Evolutionary conservation across 805 yeast species (phyloP).

Genomic region (Wickerhamiella parazyma): DNA sequence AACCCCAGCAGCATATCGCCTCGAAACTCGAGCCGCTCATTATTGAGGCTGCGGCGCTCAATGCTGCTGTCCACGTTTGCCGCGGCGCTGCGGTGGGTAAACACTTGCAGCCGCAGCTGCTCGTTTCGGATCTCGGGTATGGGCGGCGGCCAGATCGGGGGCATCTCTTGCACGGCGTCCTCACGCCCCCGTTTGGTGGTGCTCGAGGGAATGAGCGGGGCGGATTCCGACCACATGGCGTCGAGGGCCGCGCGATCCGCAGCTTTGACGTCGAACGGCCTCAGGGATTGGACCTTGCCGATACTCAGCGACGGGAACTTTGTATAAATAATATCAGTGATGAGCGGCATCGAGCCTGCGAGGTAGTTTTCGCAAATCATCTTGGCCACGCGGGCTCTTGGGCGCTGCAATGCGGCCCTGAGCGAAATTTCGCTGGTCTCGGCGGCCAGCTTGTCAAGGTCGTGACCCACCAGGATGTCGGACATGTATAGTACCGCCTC

Average conservation of each 20-base stretch:
- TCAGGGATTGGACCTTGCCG: conserved; percentile 7
- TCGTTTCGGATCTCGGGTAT: conserved; percentile 55
- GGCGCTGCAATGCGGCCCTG: conserved; percentile 37
- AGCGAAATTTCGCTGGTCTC: conserved; percentile 30
- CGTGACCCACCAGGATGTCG: conserved; percentile 35
- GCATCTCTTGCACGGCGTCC: not conserved
- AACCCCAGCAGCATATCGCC: conserved; percentile 79
- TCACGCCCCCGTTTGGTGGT: not conserved
- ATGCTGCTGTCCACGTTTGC: not conserved
- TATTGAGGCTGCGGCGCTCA: conserved; percentile 32
- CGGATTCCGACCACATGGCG: not conserved
- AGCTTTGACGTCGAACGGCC: conserved; percentile 12
- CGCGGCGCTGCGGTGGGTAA: conserved; percentile 43
- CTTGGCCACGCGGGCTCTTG: conserved; percentile 46
- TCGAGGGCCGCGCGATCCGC: conserved; percentile 1
- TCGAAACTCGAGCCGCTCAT: conserved; percentile 78
- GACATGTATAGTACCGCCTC: conserved; percentile 40
- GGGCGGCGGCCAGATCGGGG: conserved; percentile 43
- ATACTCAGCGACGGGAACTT: conserved; percentile 16
- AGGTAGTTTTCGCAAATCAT: conserved; percentile 42
- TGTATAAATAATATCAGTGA: conserved; percentile 41
- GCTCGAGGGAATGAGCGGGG: not conserved
- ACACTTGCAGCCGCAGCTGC: conserved; percentile 52
- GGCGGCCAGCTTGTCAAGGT: conserved; percentile 26
- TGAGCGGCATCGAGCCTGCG: conserved; percentile 35